These are phyloP conservation scores for Lignosus rhinocerotis DNA, from an alignment of 1,284 basidiomycete genomes.

Conservation along the genomic window DNA sequence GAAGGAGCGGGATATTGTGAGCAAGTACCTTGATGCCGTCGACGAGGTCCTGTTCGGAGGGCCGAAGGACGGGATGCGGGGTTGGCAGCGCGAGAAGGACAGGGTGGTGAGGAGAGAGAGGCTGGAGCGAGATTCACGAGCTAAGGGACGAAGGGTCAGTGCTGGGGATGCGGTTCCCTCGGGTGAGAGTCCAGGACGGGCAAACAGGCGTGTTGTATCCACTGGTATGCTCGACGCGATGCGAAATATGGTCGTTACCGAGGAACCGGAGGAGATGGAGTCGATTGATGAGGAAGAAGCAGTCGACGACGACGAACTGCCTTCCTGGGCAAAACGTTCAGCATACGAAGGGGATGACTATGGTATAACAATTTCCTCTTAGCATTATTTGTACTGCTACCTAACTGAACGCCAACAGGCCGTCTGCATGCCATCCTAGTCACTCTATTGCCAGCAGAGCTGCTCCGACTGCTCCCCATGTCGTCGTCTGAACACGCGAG, in stretches of 20 bases:
- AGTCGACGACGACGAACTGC: constrained; percentile 66
- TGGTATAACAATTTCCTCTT: constrained; percentile 44
- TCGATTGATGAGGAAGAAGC: constrained; percentile 51
- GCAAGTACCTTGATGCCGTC: constrained; percentile 67
- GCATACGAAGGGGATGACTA: constrained; percentile 56
- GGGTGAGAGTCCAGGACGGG: constrained; percentile 18
- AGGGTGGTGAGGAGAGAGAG: constrained; percentile 42
- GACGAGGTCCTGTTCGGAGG: constrained; percentile 73
- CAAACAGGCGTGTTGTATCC: constrained; percentile 51
- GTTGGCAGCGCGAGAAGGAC: constrained; percentile 55
- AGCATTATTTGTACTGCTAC: not conserved
- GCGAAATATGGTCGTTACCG: constrained; percentile 47
- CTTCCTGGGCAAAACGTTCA: constrained; percentile 69
- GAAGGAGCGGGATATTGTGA: constrained; percentile 58
- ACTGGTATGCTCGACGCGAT: constrained; percentile 54
- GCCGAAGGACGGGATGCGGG: constrained; percentile 46
- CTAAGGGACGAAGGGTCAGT: constrained; percentile 52
- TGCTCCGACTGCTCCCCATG: constrained; percentile 46
- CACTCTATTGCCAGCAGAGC: constrained; percentile 42
- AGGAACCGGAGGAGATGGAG: constrained; percentile 61
- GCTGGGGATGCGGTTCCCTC: constrained; percentile 39
- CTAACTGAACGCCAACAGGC: constrained; percentile 37
- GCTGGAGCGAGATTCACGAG: constrained; percentile 27
- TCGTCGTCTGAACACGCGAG: constrained; percentile 37
- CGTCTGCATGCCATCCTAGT: constrained; percentile 62